Evolutionary conservation across 306 rosid genomes (phyloP), one percentile per base, ranked within the genome.

Genomic region (Acmispon strigosus): DNA sequence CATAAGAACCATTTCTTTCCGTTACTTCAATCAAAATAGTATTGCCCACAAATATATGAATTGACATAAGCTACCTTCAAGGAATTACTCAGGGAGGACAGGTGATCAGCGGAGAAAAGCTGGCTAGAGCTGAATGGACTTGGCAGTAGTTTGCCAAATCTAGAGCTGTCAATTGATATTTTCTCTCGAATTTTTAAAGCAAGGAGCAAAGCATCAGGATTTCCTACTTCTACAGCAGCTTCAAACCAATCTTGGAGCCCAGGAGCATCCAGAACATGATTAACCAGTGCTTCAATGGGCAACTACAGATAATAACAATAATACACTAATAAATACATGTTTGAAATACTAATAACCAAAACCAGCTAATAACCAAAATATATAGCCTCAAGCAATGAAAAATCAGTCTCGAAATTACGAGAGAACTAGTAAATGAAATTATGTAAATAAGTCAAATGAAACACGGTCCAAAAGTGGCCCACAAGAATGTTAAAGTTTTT

Each of bases 131-230:
- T 85, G 54, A 87, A 91, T 16, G 96, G 92, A 63, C 65, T 73
- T 69, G 97, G 96, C 73, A 94, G 72, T 56, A 94, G 88, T 48
- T 85, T 87, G 27, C 77, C 88, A 29, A 86, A 89, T 68, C 61
- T 44, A 9, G 88, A 37, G 71, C 85, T 78, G 37, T 85, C 96
- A 20, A 50, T 41, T 32, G 81, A 71, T 57, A 74, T 49, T 39
- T 82, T 89, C 42, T 89, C 96, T 54, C 80, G 70, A 56, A 87
- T 14, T 82, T 85, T 87, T 72, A 94, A 55, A 75, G 97, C 96
- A 74, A 94, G 81, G 55, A 89, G 89, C 78, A 94, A 71, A 32
- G 97, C 92, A 86, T 94, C 97, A 61, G 99, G 97, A 77, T 94
- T 94, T 83, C 96, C 96, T 47, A 65, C 76, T 75, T 85, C 91